These are phyloP conservation scores for Pseudohyphozyma bogoriensis DNA, from an alignment of 768 basidiomycete species.

Conservation along the genomic window DNA sequence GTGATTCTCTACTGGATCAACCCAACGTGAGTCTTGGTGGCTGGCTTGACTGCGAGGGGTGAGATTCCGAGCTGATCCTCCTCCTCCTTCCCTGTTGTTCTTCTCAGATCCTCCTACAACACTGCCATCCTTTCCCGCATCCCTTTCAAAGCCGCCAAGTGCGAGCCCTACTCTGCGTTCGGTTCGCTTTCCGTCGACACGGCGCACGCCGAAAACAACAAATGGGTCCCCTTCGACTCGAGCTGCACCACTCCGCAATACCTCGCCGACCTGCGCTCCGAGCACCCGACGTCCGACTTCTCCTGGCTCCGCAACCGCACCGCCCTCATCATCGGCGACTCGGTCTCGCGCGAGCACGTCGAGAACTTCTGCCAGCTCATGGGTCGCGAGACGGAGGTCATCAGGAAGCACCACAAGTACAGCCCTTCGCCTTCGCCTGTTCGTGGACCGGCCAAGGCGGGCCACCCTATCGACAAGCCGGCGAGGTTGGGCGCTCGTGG, in stretches of 20 bases:
- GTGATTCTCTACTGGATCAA: neutral
- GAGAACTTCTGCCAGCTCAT: conserved; percentile 33
- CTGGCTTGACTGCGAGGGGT: neutral
- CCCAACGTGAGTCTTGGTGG: conserved; percentile 12
- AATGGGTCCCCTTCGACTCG: conserved; percentile 23
- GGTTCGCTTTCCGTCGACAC: conserved; percentile 24
- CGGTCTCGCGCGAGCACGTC: conserved; percentile 33
- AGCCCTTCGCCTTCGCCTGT: conserved; percentile 4
- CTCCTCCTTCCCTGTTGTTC: conserved; percentile 10
- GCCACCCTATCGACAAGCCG: conserved; percentile 13
- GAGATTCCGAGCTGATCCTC: conserved; percentile 13
- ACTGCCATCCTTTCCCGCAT: conserved; percentile 8
- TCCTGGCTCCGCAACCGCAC: conserved; percentile 30
- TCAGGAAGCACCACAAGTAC: conserved; percentile 21
- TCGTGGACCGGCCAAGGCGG: conserved; percentile 17
- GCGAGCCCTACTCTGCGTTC: conserved; percentile 25
- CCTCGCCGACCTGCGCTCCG: conserved; percentile 25
- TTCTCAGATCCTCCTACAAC: neutral
- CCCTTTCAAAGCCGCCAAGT: conserved; percentile 3
- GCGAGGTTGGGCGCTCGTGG: conserved; percentile 9
- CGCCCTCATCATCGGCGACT: conserved; percentile 32
- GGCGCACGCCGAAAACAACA: conserved; percentile 23
- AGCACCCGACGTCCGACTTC: conserved; percentile 12
- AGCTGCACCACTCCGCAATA: conserved; percentile 26
- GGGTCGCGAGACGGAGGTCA: conserved; percentile 30